A percentile compares a stretch with the other conserved stretches of the same genome.
These are phyloP conservation scores for Malus sieversii DNA, from an alignment of 306 rosid genomes.

Conservation along the genomic window DNA sequence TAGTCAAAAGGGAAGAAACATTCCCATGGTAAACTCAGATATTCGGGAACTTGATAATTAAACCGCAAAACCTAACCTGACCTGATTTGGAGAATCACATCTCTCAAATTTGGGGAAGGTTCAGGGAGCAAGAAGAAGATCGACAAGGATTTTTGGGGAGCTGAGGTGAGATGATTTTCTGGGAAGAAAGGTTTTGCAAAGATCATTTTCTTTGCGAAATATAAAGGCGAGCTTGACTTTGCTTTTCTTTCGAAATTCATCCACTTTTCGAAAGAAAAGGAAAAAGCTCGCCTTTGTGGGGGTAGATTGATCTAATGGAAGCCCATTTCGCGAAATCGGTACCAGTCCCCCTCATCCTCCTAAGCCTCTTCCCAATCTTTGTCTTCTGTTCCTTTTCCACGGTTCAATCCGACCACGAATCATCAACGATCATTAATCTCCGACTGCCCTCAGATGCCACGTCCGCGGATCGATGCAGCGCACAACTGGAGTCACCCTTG, in stretches of 20 bases:
- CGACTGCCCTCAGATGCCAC: constrained; percentile 37
- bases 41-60: neutral
- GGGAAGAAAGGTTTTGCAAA: neutral
- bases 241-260: neutral
- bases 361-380: constrained; percentile 12
- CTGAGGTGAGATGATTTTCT: neutral
- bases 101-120: constrained; percentile 20
- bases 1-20: neutral
- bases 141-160: neutral
- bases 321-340: constrained; percentile 12
- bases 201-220: neutral
- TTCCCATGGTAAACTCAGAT: neutral
- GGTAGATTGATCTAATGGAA: constrained; percentile 13
- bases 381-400: constrained; percentile 19
- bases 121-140: neutral
- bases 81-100: constrained; percentile 7
- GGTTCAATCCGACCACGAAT: constrained; percentile 23
- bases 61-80: neutral
- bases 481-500: neutral
- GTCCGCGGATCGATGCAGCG: constrained; percentile 31
- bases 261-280: neutral
- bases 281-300: constrained; percentile 18
- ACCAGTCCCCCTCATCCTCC: constrained; percentile 1
- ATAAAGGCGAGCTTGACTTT: neutral
- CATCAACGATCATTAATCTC: constrained; percentile 8